phyloP scores from a whole-genome alignment of 2,329 filamentous ascomycete species.

The Aspergillus sp. region DNA sequence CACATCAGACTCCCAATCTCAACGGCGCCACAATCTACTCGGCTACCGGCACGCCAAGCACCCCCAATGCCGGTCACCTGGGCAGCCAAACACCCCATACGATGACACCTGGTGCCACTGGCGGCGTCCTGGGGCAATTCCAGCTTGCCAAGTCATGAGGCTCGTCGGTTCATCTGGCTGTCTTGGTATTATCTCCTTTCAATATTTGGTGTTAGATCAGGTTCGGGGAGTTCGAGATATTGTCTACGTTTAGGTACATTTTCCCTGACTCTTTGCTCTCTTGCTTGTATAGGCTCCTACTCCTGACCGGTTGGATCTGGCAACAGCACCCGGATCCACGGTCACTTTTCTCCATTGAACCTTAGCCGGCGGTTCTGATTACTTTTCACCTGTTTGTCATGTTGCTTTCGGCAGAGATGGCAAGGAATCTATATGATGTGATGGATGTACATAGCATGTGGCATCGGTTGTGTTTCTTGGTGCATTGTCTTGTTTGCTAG shows the following conservation, averaged over 20 bases:
- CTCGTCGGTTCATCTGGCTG: not conserved
- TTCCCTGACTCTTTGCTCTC: conserved; percentile 8
- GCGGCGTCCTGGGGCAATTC: conserved; percentile 75
- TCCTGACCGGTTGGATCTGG: not conserved
- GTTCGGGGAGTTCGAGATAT: conserved; percentile 14
- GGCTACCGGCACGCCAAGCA: conserved; percentile 62
- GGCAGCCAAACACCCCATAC: conserved; percentile 53
- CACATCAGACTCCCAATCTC: conserved; percentile 55
- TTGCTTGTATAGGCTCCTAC: conserved; percentile 21
- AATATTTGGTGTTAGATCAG: conserved; percentile 16
- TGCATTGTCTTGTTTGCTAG: conserved; percentile 24
- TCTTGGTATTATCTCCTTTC: not conserved
- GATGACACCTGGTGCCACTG: conserved; percentile 75
- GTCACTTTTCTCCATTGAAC: conserved; percentile 1
- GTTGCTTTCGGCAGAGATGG: conserved; percentile 11
- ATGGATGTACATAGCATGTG: conserved; percentile 41
- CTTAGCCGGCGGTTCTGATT: conserved; percentile 1
- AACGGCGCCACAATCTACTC: conserved; percentile 56
- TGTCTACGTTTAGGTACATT: conserved; percentile 15
- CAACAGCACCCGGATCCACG: not conserved
- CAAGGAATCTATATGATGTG: conserved; percentile 33
- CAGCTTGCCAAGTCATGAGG: conserved; percentile 36
- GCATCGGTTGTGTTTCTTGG: conserved; percentile 25
- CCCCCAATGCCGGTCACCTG: conserved; percentile 61
- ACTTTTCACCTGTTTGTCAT: conserved; percentile 6